Evolutionary conservation across 2,329 filamentous ascomycete genomes (phyloP), one percentile per base, ranked within the genome.

Genomic region (Tolypocladium pustulatum): DNA sequence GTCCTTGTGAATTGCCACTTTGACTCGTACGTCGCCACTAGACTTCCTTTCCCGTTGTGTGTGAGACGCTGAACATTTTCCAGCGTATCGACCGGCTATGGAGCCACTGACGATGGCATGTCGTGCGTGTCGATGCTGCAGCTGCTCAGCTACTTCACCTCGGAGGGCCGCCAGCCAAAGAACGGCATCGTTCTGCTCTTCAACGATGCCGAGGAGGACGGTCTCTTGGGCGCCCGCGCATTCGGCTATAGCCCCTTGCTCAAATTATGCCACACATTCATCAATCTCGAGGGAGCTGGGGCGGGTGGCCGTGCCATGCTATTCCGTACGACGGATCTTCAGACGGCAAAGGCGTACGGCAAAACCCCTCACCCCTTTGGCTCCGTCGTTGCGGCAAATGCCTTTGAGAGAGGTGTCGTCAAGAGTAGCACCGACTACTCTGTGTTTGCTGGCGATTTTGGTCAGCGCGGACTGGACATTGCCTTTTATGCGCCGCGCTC

Each of bases 181-280:
- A 84, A 87, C 64, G 93, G 92, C 2, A 81, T 99, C 51, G 83
- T 97, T 17, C 81, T 91, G 12, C 80, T 97, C 34, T 81, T 97
- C 69, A 99, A 99, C 78, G 97, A 97, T 68, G 93, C 89, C 40
- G 94, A 99, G 69, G 94, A 99, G 70, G 93, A 97, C 67, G 94
- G 86, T 40, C 77, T 97, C 13, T 90, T 95, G 63, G 94, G 94
- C 1, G 91, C 93, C 8, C 83, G 85, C 61, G 91, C 89, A 7
- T 97, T 95, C 68, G 86, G 89, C 34, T 85, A 91, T 64, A 91
- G 92, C 69, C 89, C 91, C 0, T 79, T 96, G 62, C 85, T 90
- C 13, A 84, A 84, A 57, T 89, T 95, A 59, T 83, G 90, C 12
- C 89, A 92, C 68, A 91, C 90, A 0, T 97, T 99, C 69, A 77